These are phyloP conservation scores for Xylaria nigripes DNA, from an alignment of 495 filamentous ascomycete genomes.

Conservation along the genomic window DNA sequence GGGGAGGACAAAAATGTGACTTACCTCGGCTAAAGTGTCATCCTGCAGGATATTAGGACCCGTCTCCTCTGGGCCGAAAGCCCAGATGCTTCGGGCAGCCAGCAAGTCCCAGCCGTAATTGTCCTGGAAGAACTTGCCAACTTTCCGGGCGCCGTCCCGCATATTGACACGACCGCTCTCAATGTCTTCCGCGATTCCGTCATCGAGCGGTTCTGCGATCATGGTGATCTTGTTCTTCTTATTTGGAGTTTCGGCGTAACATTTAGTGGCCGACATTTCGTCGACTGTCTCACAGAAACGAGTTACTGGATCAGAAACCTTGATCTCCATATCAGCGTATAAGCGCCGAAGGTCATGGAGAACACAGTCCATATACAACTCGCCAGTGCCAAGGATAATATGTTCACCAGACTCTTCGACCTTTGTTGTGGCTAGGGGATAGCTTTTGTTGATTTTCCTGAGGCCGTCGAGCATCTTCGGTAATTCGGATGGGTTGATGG, in stretches of 20 bases:
- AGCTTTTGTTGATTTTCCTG: constrained; percentile 94
- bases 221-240: constrained; percentile 99
- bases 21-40: constrained; percentile 76
- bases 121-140: constrained; percentile 94
- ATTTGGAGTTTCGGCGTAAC: constrained; percentile 94
- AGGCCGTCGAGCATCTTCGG: constrained; percentile 98
- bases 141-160: constrained; percentile 85
- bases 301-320: constrained; percentile 95
- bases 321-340: constrained; percentile 99
- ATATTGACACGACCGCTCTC: constrained; percentile 85
- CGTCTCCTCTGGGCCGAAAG: constrained; percentile 92
- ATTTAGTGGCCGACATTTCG: constrained; percentile 94
- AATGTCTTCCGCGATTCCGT: constrained; percentile 92
- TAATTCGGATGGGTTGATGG: constrained; percentile 96
- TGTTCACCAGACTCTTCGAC: constrained; percentile 99
- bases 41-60: constrained; percentile 95
- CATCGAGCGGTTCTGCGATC: constrained; percentile 90
- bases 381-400: constrained; percentile 87
- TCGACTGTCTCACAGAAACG: constrained; percentile 98
- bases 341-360: constrained; percentile 86
- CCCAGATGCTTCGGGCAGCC: constrained; percentile 93
- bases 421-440: constrained; percentile 90
- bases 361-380: constrained; percentile 98
- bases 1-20: constrained; percentile 24
- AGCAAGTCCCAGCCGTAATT: constrained; percentile 96